Base-by-base conservation (phyloP, 1,284 basidiomycete genomes). In the Marasmius tenuissimus region DNA sequence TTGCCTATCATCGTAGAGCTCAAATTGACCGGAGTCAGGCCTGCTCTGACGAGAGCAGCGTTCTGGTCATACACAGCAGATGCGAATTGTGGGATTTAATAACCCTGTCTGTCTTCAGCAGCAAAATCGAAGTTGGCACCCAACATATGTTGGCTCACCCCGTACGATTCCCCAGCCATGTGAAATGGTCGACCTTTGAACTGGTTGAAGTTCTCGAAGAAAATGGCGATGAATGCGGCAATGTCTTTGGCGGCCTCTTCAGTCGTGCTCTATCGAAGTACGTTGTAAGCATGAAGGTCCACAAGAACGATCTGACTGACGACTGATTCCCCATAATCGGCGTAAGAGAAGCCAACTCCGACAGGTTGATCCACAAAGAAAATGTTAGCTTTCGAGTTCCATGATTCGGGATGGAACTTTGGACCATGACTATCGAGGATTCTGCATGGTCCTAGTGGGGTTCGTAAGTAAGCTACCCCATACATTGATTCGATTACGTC, bases 151-250 rank as follows among this genome's bases (percentile, higher is more conserved):
- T 16, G 16, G 71, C 77, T 16, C 64, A 85, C 85, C 0, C 81
- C 85, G 69, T 89, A 89, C 0, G 86, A 88, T 73, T 91, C 89
- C 8, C 89, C 89, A 11, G 89, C 80, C 81, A 92, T 84, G 68
- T 91, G 89, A 73, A 92, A 86, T 4, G 78, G 73, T 16, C 88
- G 22, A 37, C 81, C 81, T 64, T 81, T 75, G 71, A 83, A 84
- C 63, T 82, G 76, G 35, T 61, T 68, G 68, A 88, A 88, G 20
- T 82, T 76, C 61, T 86, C 82, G 67, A 86, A 86, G 73, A 86
- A 86, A 52, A 86, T 81, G 33, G 79, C 71, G 22, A 86, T 71
- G 68, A 87, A 86, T 0, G 82, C 79, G 7, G 81, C 80, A 11
- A 87, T 78, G 67, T 87, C 85, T 55, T 75, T 68, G 0, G 82